Conservation (phyloP, 495 filamentous ascomycete species). For the Astrothelium subdiscretum region DNA sequence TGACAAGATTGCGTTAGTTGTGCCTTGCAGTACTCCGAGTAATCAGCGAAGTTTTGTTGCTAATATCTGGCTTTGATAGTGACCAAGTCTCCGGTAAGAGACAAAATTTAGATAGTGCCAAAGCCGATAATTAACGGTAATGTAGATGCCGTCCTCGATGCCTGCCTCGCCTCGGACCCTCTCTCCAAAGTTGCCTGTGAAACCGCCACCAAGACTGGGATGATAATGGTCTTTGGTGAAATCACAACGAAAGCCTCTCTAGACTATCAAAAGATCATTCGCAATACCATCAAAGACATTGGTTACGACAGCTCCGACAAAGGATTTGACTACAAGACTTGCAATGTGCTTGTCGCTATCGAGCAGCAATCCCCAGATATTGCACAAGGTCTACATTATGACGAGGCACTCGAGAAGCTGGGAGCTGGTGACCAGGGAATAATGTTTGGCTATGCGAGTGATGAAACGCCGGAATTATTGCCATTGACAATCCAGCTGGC, state of each 20-base stretch:
- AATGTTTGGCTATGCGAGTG: slow-evolving; percentile 99
- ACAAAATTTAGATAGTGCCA: background rate
- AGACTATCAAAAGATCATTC: slow-evolving; percentile 98
- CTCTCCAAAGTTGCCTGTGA: slow-evolving; percentile 98
- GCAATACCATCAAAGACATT: slow-evolving; percentile 91
- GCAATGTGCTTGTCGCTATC: slow-evolving; percentile 96
- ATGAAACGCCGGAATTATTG: slow-evolving; percentile 95
- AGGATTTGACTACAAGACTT: slow-evolving; percentile 99
- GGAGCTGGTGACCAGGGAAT: slow-evolving; percentile 99
- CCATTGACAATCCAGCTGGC: slow-evolving; percentile 85
- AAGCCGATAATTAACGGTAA: background rate
- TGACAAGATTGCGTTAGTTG: slow-evolving; percentile 15
- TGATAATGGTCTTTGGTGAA: slow-evolving; percentile 99
- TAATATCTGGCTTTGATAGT: slow-evolving; percentile 26
- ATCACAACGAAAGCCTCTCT: slow-evolving; percentile 91
- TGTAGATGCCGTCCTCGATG: slow-evolving; percentile 87
- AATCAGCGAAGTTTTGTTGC: slow-evolving; percentile 10
- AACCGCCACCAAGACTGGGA: slow-evolving; percentile 97
- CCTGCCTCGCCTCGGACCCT: slow-evolving; percentile 84
- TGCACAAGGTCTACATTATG: slow-evolving; percentile 94
- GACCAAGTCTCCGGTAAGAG: slow-evolving; percentile 72
- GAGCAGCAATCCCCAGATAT: slow-evolving; percentile 99
- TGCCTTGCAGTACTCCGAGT: background rate
- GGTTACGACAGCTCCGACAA: slow-evolving; percentile 94
- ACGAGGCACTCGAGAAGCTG: slow-evolving; percentile 91